These are phyloP conservation scores for Lignosus rhinocerotis DNA, from an alignment of 1,284 basidiomycete genomes.

Conservation along the genomic window DNA sequence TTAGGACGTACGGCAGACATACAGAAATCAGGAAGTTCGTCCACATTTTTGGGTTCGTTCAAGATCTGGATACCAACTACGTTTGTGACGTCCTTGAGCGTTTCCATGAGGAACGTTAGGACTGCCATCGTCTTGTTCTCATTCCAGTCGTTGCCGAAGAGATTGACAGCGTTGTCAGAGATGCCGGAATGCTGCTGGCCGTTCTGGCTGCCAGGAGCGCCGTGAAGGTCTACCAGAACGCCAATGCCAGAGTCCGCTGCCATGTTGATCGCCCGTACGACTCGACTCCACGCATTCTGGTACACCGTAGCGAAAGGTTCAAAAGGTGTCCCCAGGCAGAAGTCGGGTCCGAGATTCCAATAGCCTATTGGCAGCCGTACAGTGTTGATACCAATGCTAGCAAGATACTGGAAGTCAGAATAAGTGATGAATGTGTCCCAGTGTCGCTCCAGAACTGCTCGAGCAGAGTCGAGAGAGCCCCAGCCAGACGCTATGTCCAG, in stretches of 20 bases:
- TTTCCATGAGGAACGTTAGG: slow-evolving; percentile 55
- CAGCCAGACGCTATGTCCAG: slow-evolving; percentile 58
- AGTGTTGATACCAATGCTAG: slow-evolving; percentile 70
- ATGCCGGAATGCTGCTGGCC: slow-evolving; percentile 76
- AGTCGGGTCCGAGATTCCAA: slow-evolving; percentile 57
- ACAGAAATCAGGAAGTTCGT: slow-evolving; percentile 57
- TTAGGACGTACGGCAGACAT: slow-evolving; percentile 23
- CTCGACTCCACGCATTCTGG: slow-evolving; percentile 58
- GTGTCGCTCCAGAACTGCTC: slow-evolving; percentile 65
- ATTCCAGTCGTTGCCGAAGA: slow-evolving; percentile 56
- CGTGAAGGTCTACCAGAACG: slow-evolving; percentile 77
- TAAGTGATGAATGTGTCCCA: slow-evolving; percentile 80
- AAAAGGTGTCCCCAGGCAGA: slow-evolving; percentile 57
- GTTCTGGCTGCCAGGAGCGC: slow-evolving; percentile 71
- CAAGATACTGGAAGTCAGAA: slow-evolving; percentile 62
- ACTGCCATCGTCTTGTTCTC: slow-evolving; percentile 60
- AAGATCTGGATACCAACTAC: slow-evolving; percentile 76
- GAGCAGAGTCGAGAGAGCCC: slow-evolving; percentile 48
- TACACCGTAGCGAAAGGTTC: slow-evolving; percentile 61
- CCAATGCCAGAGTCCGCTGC: slow-evolving; percentile 66
- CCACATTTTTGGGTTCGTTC: slow-evolving; percentile 68
- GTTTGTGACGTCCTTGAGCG: slow-evolving; percentile 66
- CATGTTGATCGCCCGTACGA: slow-evolving; percentile 67
- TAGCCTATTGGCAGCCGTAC: slow-evolving; percentile 72
- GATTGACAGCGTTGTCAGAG: slow-evolving; percentile 56